Percentiles rank a stretch among this genome's conserved stretches.
These are phyloP conservation scores for Aphanomyces astaci DNA, from an alignment of 352 stramenopile genomes.

Conservation along the genomic window DNA sequence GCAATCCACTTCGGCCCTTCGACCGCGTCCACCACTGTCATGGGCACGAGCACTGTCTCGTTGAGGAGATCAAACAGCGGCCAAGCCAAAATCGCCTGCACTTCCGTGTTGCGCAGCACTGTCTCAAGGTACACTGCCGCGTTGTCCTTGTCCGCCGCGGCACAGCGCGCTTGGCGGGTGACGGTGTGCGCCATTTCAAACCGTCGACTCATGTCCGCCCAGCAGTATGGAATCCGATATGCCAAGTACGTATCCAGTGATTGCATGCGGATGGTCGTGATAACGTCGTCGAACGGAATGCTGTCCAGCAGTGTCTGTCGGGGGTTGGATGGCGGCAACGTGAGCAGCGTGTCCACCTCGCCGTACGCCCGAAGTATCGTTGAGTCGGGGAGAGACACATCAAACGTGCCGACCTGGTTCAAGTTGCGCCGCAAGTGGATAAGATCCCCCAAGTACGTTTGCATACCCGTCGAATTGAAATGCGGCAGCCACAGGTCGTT, in stretches of 20 bases:
- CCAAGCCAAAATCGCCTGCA: neutral
- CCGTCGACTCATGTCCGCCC: neutral
- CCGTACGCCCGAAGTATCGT: neutral
- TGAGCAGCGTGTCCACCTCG: neutral
- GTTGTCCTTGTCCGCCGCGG: neutral
- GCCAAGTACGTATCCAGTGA: neutral
- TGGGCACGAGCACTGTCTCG: neutral
- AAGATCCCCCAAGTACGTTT: conserved; percentile 11
- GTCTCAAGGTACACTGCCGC: conserved; percentile 15
- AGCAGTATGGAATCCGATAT: neutral
- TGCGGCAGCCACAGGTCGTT: conserved; percentile 15
- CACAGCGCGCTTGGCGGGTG: conserved; percentile 9
- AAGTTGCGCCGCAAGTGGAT: neutral
- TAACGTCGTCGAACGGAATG: neutral
- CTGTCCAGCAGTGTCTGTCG: neutral
- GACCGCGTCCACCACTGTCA: neutral
- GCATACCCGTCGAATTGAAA: conserved; percentile 16
- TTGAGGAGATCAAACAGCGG: neutral
- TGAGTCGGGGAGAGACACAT: neutral
- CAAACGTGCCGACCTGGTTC: neutral
- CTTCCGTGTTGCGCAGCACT: neutral
- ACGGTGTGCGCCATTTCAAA: conserved; percentile 12
- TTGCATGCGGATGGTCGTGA: neutral
- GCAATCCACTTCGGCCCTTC: too few species aligned
- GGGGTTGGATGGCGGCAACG: neutral